Percentiles rank a stretch among this genome's conserved stretches.
phyloP scores from a whole-genome alignment of 495 filamentous ascomycete genomes.

The Lasiosphaeris hirsuta region DNA sequence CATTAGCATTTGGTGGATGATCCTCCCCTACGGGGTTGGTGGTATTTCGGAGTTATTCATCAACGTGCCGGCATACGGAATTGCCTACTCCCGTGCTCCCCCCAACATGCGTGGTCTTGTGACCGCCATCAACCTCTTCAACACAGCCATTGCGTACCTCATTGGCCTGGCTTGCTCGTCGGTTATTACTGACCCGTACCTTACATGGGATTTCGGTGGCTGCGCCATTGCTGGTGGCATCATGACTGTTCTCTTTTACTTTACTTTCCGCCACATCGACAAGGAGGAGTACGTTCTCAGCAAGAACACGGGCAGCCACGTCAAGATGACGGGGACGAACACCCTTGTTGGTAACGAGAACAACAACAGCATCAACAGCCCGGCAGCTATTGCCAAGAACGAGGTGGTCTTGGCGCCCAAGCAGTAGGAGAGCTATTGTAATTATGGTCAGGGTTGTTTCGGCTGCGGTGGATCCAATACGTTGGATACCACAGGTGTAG shows the following conservation, averaged over 20 bases:
- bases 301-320: constrained; percentile 36
- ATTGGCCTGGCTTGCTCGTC: constrained; percentile 59
- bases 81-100: constrained; percentile 69
- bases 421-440: constrained; percentile 22
- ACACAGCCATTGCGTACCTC: constrained; percentile 56
- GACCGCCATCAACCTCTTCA: constrained; percentile 61
- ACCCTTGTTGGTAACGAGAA: constrained; percentile 37
- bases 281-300: constrained; percentile 42
- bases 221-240: constrained; percentile 47
- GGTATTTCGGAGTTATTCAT: constrained; percentile 68
- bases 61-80: constrained; percentile 67
- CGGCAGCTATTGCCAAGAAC: constrained; percentile 38
- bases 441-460: too few relatives aligned
- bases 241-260: constrained; percentile 45
- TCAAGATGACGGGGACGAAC: constrained; percentile 32
- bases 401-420: constrained; percentile 45
- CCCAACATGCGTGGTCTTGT: constrained; percentile 67
- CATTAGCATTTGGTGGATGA: constrained; percentile 50
- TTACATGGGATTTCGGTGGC: constrained; percentile 54
- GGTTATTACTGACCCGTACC: constrained; percentile 58
- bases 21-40: constrained; percentile 49
- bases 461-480: too few relatives aligned
- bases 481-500: too few relatives aligned
- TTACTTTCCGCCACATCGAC: constrained; percentile 51
- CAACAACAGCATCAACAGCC: constrained; percentile 37